These are phyloP conservation scores for Ophiocordyceps camponoti-saundersi DNA, from an alignment of 2,329 filamentous ascomycete genomes.

Conservation along the genomic window DNA sequence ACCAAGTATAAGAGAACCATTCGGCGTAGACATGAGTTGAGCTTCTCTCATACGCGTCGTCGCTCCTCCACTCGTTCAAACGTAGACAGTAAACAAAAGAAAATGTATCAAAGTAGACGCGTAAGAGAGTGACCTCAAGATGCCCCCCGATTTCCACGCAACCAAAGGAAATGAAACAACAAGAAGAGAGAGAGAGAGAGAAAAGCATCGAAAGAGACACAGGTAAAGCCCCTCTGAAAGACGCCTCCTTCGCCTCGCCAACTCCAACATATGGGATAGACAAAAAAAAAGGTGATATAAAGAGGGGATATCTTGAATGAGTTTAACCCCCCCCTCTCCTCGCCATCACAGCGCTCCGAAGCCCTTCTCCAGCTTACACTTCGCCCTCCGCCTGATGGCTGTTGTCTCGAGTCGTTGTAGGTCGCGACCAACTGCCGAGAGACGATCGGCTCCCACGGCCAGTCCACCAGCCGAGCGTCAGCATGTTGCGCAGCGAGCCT, in stretches of 20 bases:
- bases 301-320: not conserved
- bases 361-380: constrained; percentile 1
- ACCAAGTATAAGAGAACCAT: not conserved
- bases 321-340: not conserved
- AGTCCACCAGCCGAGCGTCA: constrained; percentile 38
- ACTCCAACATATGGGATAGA: not conserved
- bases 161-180: too few species aligned
- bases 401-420: constrained; percentile 6
- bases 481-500: constrained; percentile 32
- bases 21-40: not conserved
- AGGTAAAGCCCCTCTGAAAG: not conserved
- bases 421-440: constrained; percentile 2
- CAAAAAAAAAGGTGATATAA: not conserved
- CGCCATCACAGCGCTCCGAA: constrained; percentile 1
- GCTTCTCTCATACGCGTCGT: not conserved
- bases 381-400: constrained; percentile 4
- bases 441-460: constrained; percentile 3
- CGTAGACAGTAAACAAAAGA: too few species aligned
- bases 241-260: constrained; percentile 3
- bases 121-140: too few species aligned
- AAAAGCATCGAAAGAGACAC: not conserved
- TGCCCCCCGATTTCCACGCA: too few species aligned
- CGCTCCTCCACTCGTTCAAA: too few species aligned
- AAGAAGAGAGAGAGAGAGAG: not conserved
- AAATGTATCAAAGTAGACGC: too few species aligned